These are phyloP conservation scores for Rhizopus stolonifer DNA, from an alignment of 371 early-diverging fungal genomes.

Conservation along the genomic window DNA sequence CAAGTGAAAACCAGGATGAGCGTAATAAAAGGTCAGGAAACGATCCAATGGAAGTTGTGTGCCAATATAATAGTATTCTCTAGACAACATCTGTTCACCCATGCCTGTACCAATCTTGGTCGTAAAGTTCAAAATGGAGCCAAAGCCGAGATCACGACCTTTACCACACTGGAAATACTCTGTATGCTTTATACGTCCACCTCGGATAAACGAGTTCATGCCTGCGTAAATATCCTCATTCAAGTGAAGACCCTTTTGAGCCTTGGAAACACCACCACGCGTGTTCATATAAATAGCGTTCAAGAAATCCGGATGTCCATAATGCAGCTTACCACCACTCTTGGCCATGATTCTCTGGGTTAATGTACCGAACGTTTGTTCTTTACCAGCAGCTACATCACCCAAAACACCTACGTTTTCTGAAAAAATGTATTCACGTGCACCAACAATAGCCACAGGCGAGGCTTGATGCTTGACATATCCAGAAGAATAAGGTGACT, in stretches of 20 bases:
- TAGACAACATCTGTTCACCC: constrained; percentile 90
- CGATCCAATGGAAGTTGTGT: constrained; percentile 83
- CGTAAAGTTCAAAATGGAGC: constrained; percentile 86
- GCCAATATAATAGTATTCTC: constrained; percentile 90
- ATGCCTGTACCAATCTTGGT: constrained; percentile 93
- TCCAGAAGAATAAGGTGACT: constrained; percentile 70
- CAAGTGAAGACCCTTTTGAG: constrained; percentile 87
- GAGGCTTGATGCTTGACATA: constrained; percentile 35
- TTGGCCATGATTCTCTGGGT: constrained; percentile 87
- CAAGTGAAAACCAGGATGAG: constrained; percentile 90
- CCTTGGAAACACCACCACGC: constrained; percentile 87
- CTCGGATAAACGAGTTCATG: constrained; percentile 85
- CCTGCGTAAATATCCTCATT: constrained; percentile 95
- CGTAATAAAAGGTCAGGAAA: constrained; percentile 87
- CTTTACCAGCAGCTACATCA: constrained; percentile 91
- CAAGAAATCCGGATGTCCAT: constrained; percentile 92
- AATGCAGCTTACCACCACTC: constrained; percentile 82
- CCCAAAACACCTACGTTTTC: constrained; percentile 87
- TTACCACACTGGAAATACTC: constrained; percentile 94
- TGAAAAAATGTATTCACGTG: constrained; percentile 89
- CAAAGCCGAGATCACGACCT: constrained; percentile 90
- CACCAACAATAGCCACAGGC: constrained; percentile 90
- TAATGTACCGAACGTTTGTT: constrained; percentile 86
- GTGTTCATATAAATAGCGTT: constrained; percentile 89
- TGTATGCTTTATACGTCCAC: constrained; percentile 87